Conservation (phyloP, 2,329 filamentous ascomycete genomes). For the Hymenotorrendiella dingleyae region DNA sequence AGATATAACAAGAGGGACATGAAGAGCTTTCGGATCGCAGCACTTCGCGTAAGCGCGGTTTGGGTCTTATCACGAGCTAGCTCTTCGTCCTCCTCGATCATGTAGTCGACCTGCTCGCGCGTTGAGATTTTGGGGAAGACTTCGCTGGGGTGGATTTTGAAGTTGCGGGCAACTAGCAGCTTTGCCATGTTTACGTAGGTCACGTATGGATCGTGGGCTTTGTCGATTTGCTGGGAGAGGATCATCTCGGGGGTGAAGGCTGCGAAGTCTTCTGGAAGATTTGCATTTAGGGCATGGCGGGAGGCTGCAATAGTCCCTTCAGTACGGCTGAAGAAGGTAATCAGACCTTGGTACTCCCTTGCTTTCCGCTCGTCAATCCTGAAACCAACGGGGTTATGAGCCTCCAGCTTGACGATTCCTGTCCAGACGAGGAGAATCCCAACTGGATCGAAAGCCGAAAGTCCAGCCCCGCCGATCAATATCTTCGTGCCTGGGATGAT, state of each 20-base stretch:
- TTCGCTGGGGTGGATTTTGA: not conserved
- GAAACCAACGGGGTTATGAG: not conserved
- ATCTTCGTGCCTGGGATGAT: slow-evolving; percentile 1
- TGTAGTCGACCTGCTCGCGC: not conserved
- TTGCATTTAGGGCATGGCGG: not conserved
- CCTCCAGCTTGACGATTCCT: not conserved
- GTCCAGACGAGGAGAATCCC: not conserved
- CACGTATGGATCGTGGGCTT: not conserved
- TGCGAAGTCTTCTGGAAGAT: not conserved
- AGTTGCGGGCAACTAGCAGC: not conserved
- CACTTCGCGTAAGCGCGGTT: not conserved
- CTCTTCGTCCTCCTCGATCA: not conserved
- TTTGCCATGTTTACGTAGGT: not conserved
- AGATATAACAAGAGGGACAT: not conserved
- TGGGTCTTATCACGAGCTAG: not conserved
- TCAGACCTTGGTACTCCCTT: not conserved
- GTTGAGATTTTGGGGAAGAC: not conserved
- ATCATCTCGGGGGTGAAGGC: not conserved
- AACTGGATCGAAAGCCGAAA: not conserved
- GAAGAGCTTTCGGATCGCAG: not conserved
- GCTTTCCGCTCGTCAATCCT: not conserved
- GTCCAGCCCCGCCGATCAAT: not conserved
- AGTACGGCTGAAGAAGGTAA: not conserved
- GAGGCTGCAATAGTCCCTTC: not conserved
- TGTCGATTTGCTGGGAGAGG: not conserved